Conservation (phyloP, 768 basidiomycete species). For the Pseudohyphozyma bogoriensis region DNA sequence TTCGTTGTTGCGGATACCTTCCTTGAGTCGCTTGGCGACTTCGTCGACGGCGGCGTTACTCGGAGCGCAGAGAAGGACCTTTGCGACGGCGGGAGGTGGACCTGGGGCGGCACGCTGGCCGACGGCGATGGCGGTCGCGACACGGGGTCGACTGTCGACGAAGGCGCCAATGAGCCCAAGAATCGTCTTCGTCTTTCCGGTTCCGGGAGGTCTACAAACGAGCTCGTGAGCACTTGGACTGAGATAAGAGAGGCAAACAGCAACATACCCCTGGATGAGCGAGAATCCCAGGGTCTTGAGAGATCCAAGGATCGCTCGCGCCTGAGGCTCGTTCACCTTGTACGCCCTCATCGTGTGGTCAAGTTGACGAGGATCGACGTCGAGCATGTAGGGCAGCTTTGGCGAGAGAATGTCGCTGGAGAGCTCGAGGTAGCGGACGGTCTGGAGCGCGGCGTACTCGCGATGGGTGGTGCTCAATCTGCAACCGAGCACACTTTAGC, state of each 20-base stretch:
- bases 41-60: slow-evolving; percentile 99
- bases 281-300: slow-evolving; percentile 59
- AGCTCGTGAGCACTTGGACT: neutral
- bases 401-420: slow-evolving; percentile 61
- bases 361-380: slow-evolving; percentile 48
- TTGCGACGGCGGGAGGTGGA: slow-evolving; percentile 50
- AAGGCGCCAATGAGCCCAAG: slow-evolving; percentile 83
- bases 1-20: slow-evolving; percentile 55
- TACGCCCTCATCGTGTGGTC: slow-evolving; percentile 57
- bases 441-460: slow-evolving; percentile 79
- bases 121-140: slow-evolving; percentile 43
- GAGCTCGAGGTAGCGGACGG: slow-evolving; percentile 71
- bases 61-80: slow-evolving; percentile 85
- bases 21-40: slow-evolving; percentile 74
- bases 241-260: neutral
- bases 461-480: slow-evolving; percentile 85
- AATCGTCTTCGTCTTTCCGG: slow-evolving; percentile 97
- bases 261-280: slow-evolving; percentile 83
- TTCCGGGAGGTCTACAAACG: slow-evolving; percentile 76
- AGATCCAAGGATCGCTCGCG: slow-evolving; percentile 70
- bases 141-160: slow-evolving; percentile 38
- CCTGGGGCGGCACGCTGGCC: slow-evolving; percentile 40
- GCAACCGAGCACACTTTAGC: slow-evolving; percentile 6
- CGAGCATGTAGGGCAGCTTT: slow-evolving; percentile 44
- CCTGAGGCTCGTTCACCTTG: slow-evolving; percentile 86